Evolutionary conservation across 768 basidiomycete genomes (phyloP).

Genomic region (Amanita pallidorosea): DNA sequence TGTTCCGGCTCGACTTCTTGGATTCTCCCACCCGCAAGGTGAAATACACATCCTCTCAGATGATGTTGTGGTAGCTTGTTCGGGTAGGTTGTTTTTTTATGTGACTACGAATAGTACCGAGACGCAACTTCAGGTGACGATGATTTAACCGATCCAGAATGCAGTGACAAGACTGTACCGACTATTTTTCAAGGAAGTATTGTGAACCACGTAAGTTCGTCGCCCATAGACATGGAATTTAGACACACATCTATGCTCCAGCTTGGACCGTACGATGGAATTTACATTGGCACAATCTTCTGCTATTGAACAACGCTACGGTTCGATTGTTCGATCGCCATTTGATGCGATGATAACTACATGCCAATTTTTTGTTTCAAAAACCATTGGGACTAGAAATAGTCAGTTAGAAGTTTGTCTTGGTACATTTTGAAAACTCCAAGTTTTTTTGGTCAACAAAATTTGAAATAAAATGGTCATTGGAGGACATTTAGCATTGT

Average conservation of each 20-base stretch:
- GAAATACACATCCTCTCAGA: constrained; percentile 42
- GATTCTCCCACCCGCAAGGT: constrained; percentile 41
- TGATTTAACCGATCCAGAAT: constrained; percentile 40
- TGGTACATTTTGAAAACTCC: too few relatives aligned
- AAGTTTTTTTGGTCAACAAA: too few relatives aligned
- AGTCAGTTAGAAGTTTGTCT: too few relatives aligned
- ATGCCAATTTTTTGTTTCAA: too few relatives aligned
- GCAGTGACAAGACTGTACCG: constrained; percentile 44
- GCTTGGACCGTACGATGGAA: constrained; percentile 44
- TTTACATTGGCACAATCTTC: constrained; percentile 41
- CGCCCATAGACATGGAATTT: neutral
- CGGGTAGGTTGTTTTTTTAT: constrained; percentile 15
- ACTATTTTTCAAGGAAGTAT: constrained; percentile 39
- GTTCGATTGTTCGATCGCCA: too few relatives aligned
- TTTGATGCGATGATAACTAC: too few relatives aligned
- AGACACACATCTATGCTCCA: constrained; percentile 6
- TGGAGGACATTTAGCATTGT: too few relatives aligned
- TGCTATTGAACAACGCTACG: constrained; percentile 6
- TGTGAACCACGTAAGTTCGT: constrained; percentile 34
- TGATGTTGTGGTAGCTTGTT: constrained; percentile 24
- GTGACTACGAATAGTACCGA: neutral
- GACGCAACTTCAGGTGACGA: constrained; percentile 31
- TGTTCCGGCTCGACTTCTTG: constrained; percentile 39
- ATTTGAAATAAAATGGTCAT: too few relatives aligned
- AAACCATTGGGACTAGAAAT: too few relatives aligned